Percentiles rank a stretch among this genome's conserved stretches.
These are phyloP conservation scores for Corymbia calophylla DNA, from an alignment of 441 rosid genomes.

Conservation along the genomic window DNA sequence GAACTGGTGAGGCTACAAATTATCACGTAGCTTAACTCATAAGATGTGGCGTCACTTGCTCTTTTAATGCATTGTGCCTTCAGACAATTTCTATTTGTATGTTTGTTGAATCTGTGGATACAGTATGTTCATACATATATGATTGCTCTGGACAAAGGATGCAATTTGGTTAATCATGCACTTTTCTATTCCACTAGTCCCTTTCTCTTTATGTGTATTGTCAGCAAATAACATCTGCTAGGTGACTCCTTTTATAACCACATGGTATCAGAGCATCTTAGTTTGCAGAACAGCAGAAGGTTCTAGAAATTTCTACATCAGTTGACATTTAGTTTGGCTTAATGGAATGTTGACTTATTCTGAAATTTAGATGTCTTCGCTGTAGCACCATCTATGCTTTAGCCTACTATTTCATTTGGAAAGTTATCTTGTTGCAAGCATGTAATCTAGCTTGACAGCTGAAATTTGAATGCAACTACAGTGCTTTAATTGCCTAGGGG, in stretches of 20 bases:
- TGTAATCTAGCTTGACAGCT: background rate
- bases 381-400: background rate
- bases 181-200: background rate
- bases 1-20: conserved; percentile 48
- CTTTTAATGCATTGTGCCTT: background rate
- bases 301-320: background rate
- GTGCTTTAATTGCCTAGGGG: background rate
- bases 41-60: background rate
- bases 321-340: background rate
- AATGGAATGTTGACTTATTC: background rate
- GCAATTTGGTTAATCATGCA: background rate
- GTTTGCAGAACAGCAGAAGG: background rate
- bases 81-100: background rate
- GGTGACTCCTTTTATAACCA: background rate
- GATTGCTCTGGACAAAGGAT: background rate
- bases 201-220: background rate
- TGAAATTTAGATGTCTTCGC: background rate
- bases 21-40: background rate
- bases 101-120: background rate
- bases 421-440: background rate
- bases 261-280: background rate
- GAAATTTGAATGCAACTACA: background rate
- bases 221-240: background rate
- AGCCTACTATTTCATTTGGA: background rate
- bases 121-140: background rate